Evolutionary conservation across 106 monocot genomes (phyloP).

Genomic region (Platanthera guangdongensis): DNA sequence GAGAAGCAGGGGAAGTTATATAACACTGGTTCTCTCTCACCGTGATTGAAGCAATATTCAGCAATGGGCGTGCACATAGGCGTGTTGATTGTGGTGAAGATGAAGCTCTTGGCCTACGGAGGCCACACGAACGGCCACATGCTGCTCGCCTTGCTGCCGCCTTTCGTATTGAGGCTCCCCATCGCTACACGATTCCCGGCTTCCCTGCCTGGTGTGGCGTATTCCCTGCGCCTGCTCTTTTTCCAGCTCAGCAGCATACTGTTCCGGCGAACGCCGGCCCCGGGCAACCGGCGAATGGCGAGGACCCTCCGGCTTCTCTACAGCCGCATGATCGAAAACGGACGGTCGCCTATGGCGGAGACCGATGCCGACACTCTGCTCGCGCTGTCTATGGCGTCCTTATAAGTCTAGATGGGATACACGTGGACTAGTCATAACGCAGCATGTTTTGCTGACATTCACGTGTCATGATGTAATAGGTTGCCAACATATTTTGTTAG

Average conservation of each 20-base stretch:
- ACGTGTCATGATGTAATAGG: too few species aligned
- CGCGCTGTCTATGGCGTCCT: slow-evolving; percentile 4
- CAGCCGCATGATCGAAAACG: neutral
- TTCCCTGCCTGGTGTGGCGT: neutral
- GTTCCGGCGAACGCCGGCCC: neutral
- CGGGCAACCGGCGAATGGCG: neutral
- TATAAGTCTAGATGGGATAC: neutral
- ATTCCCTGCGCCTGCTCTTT: neutral
- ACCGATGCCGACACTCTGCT: slow-evolving; percentile 1
- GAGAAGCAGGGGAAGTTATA: too few species aligned
- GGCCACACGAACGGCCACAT: neutral
- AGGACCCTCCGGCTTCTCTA: slow-evolving; percentile 3
- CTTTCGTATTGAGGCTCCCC: slow-evolving; percentile 5
- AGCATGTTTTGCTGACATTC: too few species aligned
- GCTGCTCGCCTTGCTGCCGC: neutral
- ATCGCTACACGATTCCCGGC: neutral
- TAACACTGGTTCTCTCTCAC: too few species aligned
- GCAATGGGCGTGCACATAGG: neutral
- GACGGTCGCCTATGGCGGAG: neutral
- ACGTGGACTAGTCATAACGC: too few species aligned
- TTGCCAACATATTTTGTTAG: too few species aligned
- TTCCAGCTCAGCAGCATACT: slow-evolving; percentile 6
- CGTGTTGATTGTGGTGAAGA: neutral
- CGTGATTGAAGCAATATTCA: neutral
- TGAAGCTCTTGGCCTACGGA: neutral